These are phyloP conservation scores for Rubia peregrina DNA, from an alignment of 305 asterid genomes.

Conservation along the genomic window DNA sequence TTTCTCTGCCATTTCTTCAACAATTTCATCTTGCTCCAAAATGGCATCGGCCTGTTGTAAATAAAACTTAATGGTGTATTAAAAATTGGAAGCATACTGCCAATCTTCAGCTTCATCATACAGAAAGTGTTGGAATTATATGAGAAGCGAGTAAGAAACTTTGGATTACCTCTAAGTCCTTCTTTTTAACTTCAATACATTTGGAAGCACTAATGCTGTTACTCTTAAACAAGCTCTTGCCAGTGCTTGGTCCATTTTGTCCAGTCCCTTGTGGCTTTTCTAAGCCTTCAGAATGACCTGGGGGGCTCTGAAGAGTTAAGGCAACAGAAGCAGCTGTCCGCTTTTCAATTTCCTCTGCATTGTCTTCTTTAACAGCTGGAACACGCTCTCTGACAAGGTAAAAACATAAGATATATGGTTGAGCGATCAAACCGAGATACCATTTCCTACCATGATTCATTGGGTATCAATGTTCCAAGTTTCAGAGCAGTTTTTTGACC, in stretches of 20 bases:
- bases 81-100: background rate
- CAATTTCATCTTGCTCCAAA: slow-evolving; percentile 53
- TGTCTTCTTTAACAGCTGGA: slow-evolving; percentile 65
- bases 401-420: background rate
- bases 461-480: background rate
- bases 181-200: slow-evolving; percentile 62
- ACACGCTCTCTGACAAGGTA: slow-evolving; percentile 66
- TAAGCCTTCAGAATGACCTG: slow-evolving; percentile 37
- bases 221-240: slow-evolving; percentile 90
- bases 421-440: background rate
- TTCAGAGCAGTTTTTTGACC: background rate
- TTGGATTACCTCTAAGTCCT: slow-evolving; percentile 49
- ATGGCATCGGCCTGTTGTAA: slow-evolving; percentile 53
- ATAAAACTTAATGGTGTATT: background rate
- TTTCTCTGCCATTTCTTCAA: slow-evolving; percentile 58
- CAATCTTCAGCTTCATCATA: background rate
- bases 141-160: background rate
- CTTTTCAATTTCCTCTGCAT: slow-evolving; percentile 40
- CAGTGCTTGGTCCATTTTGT: slow-evolving; percentile 40
- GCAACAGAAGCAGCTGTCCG: slow-evolving; percentile 60
- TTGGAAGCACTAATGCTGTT: slow-evolving; percentile 93
- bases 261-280: slow-evolving; percentile 25
- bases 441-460: background rate
- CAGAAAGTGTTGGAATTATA: background rate
- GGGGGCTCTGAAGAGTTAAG: slow-evolving; percentile 55